Evolutionary conservation across 768 basidiomycete species (phyloP).

Genomic region (Lactarius akahatsu): DNA sequence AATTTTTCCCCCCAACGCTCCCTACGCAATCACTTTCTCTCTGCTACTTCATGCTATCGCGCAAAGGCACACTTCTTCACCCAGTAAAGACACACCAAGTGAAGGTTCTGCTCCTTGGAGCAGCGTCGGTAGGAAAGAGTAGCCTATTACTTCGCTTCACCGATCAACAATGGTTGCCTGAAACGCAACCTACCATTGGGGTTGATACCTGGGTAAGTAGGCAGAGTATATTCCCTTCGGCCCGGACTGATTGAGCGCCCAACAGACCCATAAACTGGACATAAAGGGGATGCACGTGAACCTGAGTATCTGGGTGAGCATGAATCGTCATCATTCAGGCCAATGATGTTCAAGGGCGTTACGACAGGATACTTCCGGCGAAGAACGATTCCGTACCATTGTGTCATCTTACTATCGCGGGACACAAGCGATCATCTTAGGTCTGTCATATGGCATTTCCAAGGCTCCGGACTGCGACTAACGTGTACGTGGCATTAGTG

Average conservation of each 20-base stretch:
- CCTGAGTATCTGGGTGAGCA: constrained; percentile 89
- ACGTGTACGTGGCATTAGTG: constrained; percentile 45
- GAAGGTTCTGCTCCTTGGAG: constrained; percentile 80
- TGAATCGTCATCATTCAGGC: background rate
- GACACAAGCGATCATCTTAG: constrained; percentile 76
- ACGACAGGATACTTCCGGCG: constrained; percentile 84
- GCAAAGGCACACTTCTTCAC: background rate
- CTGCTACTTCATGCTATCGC: background rate
- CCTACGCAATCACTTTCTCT: constrained; percentile 5
- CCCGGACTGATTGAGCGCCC: background rate
- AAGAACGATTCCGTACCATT: constrained; percentile 93
- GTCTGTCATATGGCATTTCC: constrained; percentile 34
- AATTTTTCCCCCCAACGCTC: background rate
- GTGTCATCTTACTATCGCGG: constrained; percentile 93
- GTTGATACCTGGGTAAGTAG: constrained; percentile 74
- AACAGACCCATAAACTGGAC: constrained; percentile 87
- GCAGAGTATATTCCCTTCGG: background rate
- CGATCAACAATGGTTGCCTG: constrained; percentile 90
- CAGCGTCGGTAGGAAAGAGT: constrained; percentile 88
- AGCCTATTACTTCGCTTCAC: constrained; percentile 89
- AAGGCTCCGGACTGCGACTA: background rate
- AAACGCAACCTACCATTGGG: constrained; percentile 78
- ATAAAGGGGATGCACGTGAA: constrained; percentile 81
- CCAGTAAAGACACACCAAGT: constrained; percentile 55
- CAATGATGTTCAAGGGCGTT: constrained; percentile 11